Conservation (phyloP, 1,284 basidiomycete species). For the Ustilago xerochloae region DNA sequence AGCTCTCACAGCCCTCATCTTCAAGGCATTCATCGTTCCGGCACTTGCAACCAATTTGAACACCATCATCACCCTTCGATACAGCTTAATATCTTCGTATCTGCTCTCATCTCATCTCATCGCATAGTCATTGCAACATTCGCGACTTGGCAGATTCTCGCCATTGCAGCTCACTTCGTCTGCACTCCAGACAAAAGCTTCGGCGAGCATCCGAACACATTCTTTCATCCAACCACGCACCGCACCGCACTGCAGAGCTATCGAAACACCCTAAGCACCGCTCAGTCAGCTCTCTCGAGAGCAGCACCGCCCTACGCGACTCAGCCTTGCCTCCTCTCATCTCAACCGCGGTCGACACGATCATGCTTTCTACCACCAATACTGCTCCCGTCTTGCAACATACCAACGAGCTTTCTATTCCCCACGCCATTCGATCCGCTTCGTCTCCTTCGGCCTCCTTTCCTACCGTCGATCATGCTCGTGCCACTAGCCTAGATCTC, state of each 20-base stretch:
- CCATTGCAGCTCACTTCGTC: too few relatives aligned
- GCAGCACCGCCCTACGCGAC: neutral
- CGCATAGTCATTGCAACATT: neutral
- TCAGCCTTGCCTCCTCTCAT: neutral
- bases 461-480: conserved; percentile 21
- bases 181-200: too few relatives aligned
- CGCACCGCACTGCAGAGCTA: too few relatives aligned
- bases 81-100: too few relatives aligned
- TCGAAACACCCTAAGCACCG: too few relatives aligned
- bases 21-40: neutral
- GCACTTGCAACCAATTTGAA: neutral
- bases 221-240: too few relatives aligned
- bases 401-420: conserved; percentile 25
- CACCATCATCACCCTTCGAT: too few relatives aligned
- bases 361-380: conserved; percentile 37
- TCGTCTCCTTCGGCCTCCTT: conserved; percentile 30
- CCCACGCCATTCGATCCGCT: conserved; percentile 28
- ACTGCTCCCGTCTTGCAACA: conserved; percentile 29
- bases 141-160: too few relatives aligned
- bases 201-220: neutral
- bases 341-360: neutral
- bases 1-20: neutral
- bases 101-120: too few relatives aligned
- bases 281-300: too few relatives aligned
- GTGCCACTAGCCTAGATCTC: conserved; percentile 36